phyloP scores from a whole-genome alignment of 257 asterid genomes.

The Rehmannia glutinosa region DNA sequence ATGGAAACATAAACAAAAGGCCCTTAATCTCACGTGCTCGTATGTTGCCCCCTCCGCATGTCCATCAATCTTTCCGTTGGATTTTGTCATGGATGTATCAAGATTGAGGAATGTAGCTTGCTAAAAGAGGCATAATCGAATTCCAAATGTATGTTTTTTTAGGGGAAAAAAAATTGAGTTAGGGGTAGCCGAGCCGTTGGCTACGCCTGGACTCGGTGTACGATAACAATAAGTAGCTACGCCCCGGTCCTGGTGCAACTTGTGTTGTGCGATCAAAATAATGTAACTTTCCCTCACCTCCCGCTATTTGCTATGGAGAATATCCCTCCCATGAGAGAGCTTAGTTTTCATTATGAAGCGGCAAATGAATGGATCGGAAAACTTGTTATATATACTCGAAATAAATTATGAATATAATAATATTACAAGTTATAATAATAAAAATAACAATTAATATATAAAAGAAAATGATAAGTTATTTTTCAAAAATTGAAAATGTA shows the following conservation, averaged over 20 bases:
- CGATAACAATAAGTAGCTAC: too few species aligned
- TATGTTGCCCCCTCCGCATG: conserved; percentile 47
- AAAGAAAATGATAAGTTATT: too few species aligned
- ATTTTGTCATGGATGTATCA: conserved; percentile 84
- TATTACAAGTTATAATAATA: too few species aligned
- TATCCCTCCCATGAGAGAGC: conserved; percentile 84
- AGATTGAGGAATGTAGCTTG: conserved; percentile 86
- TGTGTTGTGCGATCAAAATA: conserved; percentile 75
- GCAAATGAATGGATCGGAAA: conserved; percentile 72
- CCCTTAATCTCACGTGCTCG: conserved; percentile 48
- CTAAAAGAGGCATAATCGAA: conserved; percentile 74
- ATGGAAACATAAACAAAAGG: too few species aligned
- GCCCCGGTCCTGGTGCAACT: conserved; percentile 77
- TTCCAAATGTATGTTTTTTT: too few species aligned
- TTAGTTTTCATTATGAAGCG: conserved; percentile 80
- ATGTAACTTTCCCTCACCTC: conserved; percentile 70
- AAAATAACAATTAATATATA: too few species aligned
- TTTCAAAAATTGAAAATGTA: too few species aligned
- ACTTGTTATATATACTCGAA: conserved; percentile 42
- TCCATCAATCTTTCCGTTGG: conserved; percentile 75
- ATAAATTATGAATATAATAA: too few species aligned
- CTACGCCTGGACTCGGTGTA: too few species aligned
- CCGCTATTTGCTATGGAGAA: conserved; percentile 90
- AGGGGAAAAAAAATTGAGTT: too few species aligned
- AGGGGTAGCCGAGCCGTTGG: too few species aligned